These are phyloP conservation scores for Penicillium goetzii DNA, from an alignment of 495 filamentous ascomycete species.

Conservation along the genomic window DNA sequence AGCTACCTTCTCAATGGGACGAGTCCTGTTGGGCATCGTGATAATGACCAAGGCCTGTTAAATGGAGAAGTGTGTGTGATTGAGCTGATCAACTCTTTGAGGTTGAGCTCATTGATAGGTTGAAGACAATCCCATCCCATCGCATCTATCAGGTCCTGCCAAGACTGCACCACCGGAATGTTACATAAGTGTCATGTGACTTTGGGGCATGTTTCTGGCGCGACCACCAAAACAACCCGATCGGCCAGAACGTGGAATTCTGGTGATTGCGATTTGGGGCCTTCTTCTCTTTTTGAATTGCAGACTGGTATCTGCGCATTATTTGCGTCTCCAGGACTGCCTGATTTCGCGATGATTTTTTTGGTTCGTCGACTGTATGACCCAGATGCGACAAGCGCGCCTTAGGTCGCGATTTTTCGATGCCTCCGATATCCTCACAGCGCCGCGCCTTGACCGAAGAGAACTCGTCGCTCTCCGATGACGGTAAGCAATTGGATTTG, in stretches of 20 bases:
- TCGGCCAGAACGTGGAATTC: not conserved
- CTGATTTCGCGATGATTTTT: constrained; percentile 48
- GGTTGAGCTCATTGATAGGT: not conserved
- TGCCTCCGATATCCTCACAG: constrained; percentile 59
- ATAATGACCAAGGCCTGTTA: not conserved
- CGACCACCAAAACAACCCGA: constrained; percentile 37
- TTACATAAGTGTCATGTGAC: constrained; percentile 36
- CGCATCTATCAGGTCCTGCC: not conserved
- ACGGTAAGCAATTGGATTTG: constrained; percentile 48
- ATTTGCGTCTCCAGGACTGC: constrained; percentile 9
- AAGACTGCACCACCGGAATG: constrained; percentile 3
- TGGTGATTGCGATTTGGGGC: constrained; percentile 8
- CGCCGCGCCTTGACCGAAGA: constrained; percentile 54
- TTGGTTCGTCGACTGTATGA: constrained; percentile 54
- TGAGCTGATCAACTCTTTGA: not conserved
- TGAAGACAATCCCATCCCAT: not conserved
- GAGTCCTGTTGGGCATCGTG: constrained; percentile 40
- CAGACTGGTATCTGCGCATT: constrained; percentile 29
- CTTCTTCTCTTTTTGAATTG: constrained; percentile 18
- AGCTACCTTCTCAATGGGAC: constrained; percentile 91
- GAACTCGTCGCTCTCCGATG: constrained; percentile 60
- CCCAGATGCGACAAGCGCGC: constrained; percentile 55
- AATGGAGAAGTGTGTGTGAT: constrained; percentile 13
- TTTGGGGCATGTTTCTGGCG: constrained; percentile 33
- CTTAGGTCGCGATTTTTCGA: constrained; percentile 59